These are phyloP conservation scores for Acrocalymma vagum DNA, from an alignment of 2,329 filamentous ascomycete genomes.

Conservation along the genomic window DNA sequence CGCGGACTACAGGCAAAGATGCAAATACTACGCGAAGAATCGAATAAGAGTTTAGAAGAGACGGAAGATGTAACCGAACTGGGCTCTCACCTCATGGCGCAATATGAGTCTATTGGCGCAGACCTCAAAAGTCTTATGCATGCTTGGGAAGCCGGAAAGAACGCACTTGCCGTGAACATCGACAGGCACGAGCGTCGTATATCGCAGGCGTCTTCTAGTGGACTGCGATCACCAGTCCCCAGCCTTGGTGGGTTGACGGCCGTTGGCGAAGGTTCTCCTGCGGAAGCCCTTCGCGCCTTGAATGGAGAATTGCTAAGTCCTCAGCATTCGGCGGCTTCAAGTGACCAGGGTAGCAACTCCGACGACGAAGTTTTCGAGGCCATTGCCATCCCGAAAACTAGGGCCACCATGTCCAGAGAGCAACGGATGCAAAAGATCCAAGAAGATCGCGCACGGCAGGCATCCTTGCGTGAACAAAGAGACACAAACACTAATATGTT, in stretches of 20 bases:
- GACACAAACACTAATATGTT: conserved; percentile 91
- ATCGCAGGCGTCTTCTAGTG: conserved; percentile 60
- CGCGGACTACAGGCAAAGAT: conserved; percentile 93
- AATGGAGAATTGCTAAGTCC: conserved; percentile 72
- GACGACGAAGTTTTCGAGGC: conserved; percentile 91
- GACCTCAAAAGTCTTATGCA: conserved; percentile 73
- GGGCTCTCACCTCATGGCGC: conserved; percentile 79
- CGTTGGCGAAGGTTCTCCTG: conserved; percentile 62
- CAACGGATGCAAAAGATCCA: conserved; percentile 88
- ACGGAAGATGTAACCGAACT: conserved; percentile 75
- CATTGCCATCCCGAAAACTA: conserved; percentile 74
- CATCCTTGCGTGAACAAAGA: conserved; percentile 73
- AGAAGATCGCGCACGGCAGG: conserved; percentile 82
- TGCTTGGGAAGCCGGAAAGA: conserved; percentile 71
- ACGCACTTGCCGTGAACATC: conserved; percentile 81
- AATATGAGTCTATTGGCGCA: conserved; percentile 93
- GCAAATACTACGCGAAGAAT: conserved; percentile 89
- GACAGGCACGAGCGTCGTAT: conserved; percentile 75
- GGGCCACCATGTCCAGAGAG: conserved; percentile 78
- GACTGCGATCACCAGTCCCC: conserved; percentile 56
- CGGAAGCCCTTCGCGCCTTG: conserved; percentile 78
- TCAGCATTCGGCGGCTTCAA: conserved; percentile 46
- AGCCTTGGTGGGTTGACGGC: conserved; percentile 71
- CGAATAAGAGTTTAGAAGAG: conserved; percentile 78
- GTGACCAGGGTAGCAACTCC: conserved; percentile 62